Conservation (phyloP, 169 alveolate species). For the Babesia divergens region DNA sequence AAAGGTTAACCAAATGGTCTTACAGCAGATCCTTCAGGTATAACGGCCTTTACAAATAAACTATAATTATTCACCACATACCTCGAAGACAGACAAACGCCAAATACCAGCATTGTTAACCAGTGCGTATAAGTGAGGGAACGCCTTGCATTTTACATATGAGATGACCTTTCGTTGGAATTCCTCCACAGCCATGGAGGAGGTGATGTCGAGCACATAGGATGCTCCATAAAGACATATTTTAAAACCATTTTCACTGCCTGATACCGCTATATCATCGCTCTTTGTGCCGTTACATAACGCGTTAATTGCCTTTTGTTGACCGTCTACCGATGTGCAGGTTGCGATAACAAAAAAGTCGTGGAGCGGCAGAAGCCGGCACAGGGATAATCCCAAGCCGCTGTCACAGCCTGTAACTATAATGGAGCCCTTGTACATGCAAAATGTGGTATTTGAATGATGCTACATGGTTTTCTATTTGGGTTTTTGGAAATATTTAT, state of each 20-base stretch:
- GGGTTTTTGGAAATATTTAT: too few relatives aligned
- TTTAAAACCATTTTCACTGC: not conserved
- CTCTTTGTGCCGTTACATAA: not conserved
- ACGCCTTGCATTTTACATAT: not conserved
- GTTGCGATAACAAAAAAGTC: constrained; percentile 43
- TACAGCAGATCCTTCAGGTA: too few relatives aligned
- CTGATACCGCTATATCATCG: not conserved
- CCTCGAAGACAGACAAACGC: constrained; percentile 44
- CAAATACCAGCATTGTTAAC: constrained; percentile 63
- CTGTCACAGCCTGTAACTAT: constrained; percentile 61
- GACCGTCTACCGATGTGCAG: constrained; percentile 28
- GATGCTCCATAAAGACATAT: not conserved
- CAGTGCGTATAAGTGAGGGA: constrained; percentile 35
- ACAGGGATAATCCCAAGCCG: constrained; percentile 52
- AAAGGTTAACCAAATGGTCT: too few relatives aligned
- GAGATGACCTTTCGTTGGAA: not conserved
- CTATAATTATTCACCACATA: too few relatives aligned
- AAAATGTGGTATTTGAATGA: too few relatives aligned
- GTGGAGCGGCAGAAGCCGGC: constrained; percentile 14
- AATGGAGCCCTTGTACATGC: constrained; percentile 19
- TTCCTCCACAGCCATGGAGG: constrained; percentile 2
- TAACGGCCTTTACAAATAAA: too few relatives aligned
- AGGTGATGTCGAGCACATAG: constrained; percentile 38
- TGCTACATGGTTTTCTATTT: too few relatives aligned
- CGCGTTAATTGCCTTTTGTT: not conserved